phyloP scores from a whole-genome alignment of 495 filamentous ascomycete genomes.

The Acidomyces sp. region DNA sequence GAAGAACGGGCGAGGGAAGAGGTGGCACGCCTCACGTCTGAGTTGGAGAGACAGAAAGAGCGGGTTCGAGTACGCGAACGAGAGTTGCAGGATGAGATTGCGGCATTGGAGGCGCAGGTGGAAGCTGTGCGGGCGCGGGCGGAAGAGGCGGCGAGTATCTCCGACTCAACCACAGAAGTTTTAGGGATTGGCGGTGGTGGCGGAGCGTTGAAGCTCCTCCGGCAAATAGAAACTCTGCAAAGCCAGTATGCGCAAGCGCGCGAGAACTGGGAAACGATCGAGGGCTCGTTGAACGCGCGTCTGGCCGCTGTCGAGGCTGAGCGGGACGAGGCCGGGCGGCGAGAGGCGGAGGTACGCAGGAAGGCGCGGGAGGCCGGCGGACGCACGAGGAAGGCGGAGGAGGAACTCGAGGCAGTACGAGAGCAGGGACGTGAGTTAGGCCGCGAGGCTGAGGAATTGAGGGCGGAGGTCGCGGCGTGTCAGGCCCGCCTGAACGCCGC shows the following conservation, averaged over 20 bases:
- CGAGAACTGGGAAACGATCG: constrained; percentile 95
- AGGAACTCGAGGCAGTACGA: constrained; percentile 64
- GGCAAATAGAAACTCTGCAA: constrained; percentile 91
- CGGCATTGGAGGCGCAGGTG: constrained; percentile 72
- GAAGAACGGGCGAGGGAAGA: constrained; percentile 59
- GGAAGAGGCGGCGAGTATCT: constrained; percentile 64
- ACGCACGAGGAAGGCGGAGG: constrained; percentile 63
- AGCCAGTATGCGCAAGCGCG: constrained; percentile 88
- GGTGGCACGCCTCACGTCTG: constrained; percentile 53
- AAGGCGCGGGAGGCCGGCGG: constrained; percentile 72
- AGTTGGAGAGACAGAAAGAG: constrained; percentile 62
- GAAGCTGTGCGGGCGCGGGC: constrained; percentile 73
- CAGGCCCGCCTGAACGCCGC: constrained; percentile 51
- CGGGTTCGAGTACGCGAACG: constrained; percentile 54
- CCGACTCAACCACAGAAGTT: constrained; percentile 44
- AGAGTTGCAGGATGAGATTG: constrained; percentile 72
- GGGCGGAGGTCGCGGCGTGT: constrained; percentile 49
- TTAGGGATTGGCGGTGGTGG: constrained; percentile 52
- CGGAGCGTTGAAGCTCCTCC: constrained; percentile 75
- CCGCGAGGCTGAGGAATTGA: constrained; percentile 43
- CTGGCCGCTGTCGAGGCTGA: constrained; percentile 73
- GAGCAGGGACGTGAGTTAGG: constrained; percentile 50
- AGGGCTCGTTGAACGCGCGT: constrained; percentile 63
- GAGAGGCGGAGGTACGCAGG: constrained; percentile 70
- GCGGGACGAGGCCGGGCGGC: constrained; percentile 67